A percentile compares a stretch with the other conserved stretches of the same genome.
phyloP scores from a whole-genome alignment of 2,329 filamentous ascomycete genomes.

The Cordyceps pruinosa region DNA sequence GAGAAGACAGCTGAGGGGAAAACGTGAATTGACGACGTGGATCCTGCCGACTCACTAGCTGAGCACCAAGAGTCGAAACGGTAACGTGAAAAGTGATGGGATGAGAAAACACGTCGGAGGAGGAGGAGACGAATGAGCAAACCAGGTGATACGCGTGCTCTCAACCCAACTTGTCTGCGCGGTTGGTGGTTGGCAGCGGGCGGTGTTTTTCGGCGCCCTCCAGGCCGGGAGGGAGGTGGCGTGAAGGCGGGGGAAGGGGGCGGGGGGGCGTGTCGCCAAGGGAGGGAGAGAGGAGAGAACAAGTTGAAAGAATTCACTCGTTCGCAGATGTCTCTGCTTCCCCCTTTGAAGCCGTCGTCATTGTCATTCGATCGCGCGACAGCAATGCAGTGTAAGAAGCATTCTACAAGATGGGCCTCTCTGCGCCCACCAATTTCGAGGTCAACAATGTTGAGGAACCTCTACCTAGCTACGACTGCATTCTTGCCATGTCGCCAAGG shows the following conservation, averaged over 20 bases:
- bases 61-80: no score
- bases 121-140: not conserved
- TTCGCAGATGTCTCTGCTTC: not conserved
- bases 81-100: not conserved
- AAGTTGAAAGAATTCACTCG: not conserved
- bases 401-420: no score
- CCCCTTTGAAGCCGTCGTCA: not conserved
- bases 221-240: not conserved
- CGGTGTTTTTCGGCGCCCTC: not conserved
- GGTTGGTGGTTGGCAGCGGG: not conserved
- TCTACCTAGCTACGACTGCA: no score
- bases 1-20: no score
- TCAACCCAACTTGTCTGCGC: not conserved
- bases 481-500: no score
- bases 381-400: no score
- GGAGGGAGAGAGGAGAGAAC: slow-evolving; percentile 5
- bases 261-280: not conserved
- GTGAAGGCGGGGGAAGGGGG: not conserved
- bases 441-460: no score
- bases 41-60: no score
- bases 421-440: no score
- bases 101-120: not conserved
- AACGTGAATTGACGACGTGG: no score
- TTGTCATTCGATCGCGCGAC: no score
- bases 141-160: slow-evolving; percentile 3